Percentiles rank a stretch among this genome's conserved stretches.
Evolutionary conservation across 2,329 filamentous ascomycete genomes (phyloP).

Genomic region (Fusarium sp.): DNA sequence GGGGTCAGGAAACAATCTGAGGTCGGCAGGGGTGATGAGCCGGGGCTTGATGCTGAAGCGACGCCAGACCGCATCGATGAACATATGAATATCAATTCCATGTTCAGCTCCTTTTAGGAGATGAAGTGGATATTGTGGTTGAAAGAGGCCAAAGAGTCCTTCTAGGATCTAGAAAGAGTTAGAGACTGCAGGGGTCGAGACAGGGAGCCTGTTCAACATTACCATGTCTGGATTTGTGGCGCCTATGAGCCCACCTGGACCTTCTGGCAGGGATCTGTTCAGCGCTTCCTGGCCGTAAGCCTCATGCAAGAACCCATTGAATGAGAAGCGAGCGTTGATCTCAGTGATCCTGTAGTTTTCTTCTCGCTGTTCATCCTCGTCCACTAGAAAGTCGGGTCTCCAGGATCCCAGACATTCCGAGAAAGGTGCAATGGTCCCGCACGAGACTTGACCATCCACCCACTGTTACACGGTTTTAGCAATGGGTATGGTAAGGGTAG

Average conservation of each 20-base stretch:
- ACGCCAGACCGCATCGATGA: slow-evolving; percentile 45
- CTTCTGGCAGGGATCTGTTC: slow-evolving; percentile 15
- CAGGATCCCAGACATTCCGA: slow-evolving; percentile 47
- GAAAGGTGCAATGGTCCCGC: slow-evolving; percentile 41
- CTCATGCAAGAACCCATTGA: slow-evolving; percentile 52
- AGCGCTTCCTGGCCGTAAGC: slow-evolving; percentile 47
- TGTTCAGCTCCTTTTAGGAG: slow-evolving; percentile 53
- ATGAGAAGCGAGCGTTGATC: slow-evolving; percentile 56
- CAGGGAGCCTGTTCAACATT: background rate
- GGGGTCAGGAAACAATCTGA: slow-evolving; percentile 48
- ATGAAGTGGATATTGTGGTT: slow-evolving; percentile 47
- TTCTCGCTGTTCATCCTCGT: slow-evolving; percentile 29
- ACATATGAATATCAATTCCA: slow-evolving; percentile 56
- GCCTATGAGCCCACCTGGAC: slow-evolving; percentile 26
- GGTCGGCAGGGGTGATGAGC: slow-evolving; percentile 49
- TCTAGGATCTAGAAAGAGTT: slow-evolving; percentile 46
- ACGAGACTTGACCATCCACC: slow-evolving; percentile 44
- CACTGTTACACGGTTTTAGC: slow-evolving; percentile 38
- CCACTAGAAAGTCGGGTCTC: slow-evolving; percentile 55
- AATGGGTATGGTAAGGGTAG: background rate
- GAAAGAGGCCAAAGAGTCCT: slow-evolving; percentile 48
- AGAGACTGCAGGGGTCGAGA: background rate
- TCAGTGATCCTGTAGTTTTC: slow-evolving; percentile 52
- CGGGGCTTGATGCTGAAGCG: slow-evolving; percentile 48
- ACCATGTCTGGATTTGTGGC: slow-evolving; percentile 44